A percentile compares a stretch with the other conserved stretches of the same genome.
These are phyloP conservation scores for Passiflora organensis DNA, from an alignment of 345 rosid species.

Conservation along the genomic window DNA sequence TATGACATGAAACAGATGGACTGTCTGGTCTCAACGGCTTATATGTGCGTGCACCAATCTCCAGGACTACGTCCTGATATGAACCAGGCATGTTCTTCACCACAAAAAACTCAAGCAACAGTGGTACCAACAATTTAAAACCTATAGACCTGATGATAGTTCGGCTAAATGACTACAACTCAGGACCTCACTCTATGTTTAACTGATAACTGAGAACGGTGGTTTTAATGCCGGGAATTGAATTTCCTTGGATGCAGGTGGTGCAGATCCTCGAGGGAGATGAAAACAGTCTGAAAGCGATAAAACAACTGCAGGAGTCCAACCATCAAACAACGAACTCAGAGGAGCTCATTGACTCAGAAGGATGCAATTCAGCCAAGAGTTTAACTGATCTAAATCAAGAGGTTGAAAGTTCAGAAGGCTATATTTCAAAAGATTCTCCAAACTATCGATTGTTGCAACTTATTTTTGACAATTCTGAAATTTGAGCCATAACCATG, in stretches of 20 bases:
- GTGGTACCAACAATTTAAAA: neutral
- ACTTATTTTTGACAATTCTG: no score
- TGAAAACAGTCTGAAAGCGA: constrained; percentile 26
- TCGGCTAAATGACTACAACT: no score
- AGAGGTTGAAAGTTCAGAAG: constrained; percentile 33
- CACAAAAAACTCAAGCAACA: no score
- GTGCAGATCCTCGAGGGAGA: constrained; percentile 58
- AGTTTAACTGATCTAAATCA: constrained; percentile 44
- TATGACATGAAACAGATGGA: constrained; percentile 50
- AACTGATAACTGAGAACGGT: no score
- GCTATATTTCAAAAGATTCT: neutral
- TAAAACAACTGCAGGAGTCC: constrained; percentile 27
- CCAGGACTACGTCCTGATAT: constrained; percentile 62
- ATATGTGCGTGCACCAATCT: constrained; percentile 54
- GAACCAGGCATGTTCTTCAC: constrained; percentile 69
- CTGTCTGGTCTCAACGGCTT: constrained; percentile 42
- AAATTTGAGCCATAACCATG: no score
- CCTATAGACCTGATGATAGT: no score
- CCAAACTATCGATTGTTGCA: neutral
- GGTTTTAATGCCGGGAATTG: no score
- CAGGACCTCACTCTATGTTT: no score
- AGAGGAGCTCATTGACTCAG: constrained; percentile 56
- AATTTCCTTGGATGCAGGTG: constrained; percentile 32
- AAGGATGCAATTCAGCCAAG: constrained; percentile 68
- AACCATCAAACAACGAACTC: constrained; percentile 56